Percentiles rank a stretch among this genome's conserved stretches.
Conservation (phyloP, 2,329 filamentous ascomycete species). For the Penicillium psychrosexuale region DNA sequence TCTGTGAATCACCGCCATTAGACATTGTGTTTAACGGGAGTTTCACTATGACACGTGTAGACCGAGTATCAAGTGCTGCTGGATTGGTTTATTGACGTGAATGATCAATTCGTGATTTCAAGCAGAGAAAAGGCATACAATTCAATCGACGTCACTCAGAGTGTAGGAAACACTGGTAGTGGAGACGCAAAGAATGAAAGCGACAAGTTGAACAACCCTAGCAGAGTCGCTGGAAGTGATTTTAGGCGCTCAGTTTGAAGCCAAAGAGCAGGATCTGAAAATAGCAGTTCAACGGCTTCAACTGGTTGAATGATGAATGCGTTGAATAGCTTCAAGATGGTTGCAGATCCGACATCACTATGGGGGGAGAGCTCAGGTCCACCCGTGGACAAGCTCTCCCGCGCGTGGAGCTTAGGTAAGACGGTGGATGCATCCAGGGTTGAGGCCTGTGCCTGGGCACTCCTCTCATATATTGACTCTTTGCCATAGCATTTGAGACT, state of each 20-base stretch:
- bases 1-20: neutral
- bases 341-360: neutral
- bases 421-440: neutral
- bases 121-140: neutral
- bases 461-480: neutral
- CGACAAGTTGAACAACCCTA: neutral
- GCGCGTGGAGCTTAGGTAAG: neutral
- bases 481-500: neutral
- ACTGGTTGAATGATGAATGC: neutral
- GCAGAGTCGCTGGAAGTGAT: neutral
- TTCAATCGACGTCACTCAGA: neutral
- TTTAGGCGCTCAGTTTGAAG: neutral
- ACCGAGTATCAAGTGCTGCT: no score
- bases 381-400: neutral
- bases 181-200: neutral
- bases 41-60: neutral
- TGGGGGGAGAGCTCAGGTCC: neutral
- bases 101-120: neutral
- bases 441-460: neutral
- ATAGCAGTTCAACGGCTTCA: neutral
- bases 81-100: neutral
- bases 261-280: neutral
- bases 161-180: neutral
- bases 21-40: constrained; percentile 11
- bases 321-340: neutral